Conservation (phyloP, 2,329 filamentous ascomycete genomes). For the Ophiocordyceps camponoti-rufipedis region DNA sequence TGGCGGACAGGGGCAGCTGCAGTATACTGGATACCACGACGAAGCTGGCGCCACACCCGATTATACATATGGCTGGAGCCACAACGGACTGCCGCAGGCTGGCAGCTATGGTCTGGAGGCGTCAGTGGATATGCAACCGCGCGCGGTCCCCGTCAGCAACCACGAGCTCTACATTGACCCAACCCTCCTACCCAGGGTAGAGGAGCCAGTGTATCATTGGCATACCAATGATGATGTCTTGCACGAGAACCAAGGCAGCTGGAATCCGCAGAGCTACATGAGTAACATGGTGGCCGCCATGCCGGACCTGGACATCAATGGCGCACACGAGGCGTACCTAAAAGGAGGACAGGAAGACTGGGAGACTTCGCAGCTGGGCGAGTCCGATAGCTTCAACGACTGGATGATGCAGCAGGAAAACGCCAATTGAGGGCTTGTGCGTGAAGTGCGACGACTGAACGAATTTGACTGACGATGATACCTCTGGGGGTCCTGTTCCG, state of each 20-base stretch:
- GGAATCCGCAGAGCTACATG: background rate
- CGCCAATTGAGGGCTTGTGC: background rate
- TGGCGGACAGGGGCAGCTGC: background rate
- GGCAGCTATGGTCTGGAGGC: background rate
- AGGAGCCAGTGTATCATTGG: background rate
- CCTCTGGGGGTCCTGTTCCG: too few species aligned
- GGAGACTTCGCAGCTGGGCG: slow-evolving; percentile 16
- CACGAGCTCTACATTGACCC: slow-evolving; percentile 4
- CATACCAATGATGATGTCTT: background rate
- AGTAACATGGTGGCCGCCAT: slow-evolving; percentile 1
- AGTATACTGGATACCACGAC: background rate
- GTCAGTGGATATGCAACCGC: background rate
- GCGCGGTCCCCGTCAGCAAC: background rate
- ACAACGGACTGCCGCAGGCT: background rate
- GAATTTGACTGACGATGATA: background rate
- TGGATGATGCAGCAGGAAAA: slow-evolving; percentile 10
- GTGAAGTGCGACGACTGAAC: background rate
- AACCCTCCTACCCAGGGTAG: slow-evolving; percentile 1
- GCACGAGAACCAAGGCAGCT: background rate
- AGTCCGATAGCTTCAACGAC: slow-evolving; percentile 11
- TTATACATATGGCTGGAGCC: background rate
- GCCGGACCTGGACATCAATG: slow-evolving; percentile 4
- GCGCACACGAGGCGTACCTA: slow-evolving; percentile 12
- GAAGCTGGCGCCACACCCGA: background rate
- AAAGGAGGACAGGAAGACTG: slow-evolving; percentile 15